Percentiles rank a stretch among this genome's conserved stretches.
These are phyloP conservation scores for Cyclotella kingstonii DNA, from an alignment of 108 stramenopile species.

Conservation along the genomic window DNA sequence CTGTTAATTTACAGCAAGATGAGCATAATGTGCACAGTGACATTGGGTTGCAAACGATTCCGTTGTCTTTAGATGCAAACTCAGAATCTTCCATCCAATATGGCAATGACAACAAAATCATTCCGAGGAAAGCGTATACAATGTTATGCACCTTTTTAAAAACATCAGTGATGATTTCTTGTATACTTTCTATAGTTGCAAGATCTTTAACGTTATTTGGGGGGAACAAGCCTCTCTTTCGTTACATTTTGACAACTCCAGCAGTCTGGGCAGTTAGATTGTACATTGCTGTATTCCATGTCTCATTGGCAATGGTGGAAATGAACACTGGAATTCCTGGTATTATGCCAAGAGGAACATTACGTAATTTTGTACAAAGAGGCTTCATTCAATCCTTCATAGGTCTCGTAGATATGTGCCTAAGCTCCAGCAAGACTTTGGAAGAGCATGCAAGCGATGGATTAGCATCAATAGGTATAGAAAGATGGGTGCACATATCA, in stretches of 20 bases:
- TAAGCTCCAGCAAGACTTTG: conserved; percentile 20
- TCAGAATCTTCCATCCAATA: not conserved
- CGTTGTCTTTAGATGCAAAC: not conserved
- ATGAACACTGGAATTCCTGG: conserved; percentile 8
- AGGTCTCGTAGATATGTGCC: conserved; percentile 26
- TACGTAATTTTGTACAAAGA: conserved; percentile 23
- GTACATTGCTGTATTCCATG: conserved; percentile 18
- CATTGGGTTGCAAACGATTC: not conserved
- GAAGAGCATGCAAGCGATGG: conserved; percentile 6
- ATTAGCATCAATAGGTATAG: not conserved
- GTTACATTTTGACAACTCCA: conserved; percentile 17
- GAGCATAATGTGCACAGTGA: not conserved
- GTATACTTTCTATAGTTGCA: conserved; percentile 9
- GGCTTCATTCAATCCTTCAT: conserved; percentile 33
- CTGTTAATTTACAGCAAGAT: not conserved
- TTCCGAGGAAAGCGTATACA: not conserved
- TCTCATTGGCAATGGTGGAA: conserved; percentile 19
- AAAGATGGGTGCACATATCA: conserved; percentile 12
- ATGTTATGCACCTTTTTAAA: conserved; percentile 7
- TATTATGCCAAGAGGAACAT: conserved; percentile 18
- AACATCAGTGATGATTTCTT: conserved; percentile 22
- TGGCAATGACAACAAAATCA: not conserved
- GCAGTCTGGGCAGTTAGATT: conserved; percentile 21
- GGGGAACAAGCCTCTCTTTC: conserved; percentile 5
- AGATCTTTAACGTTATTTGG: conserved; percentile 20